Evolutionary conservation across 495 filamentous ascomycete species (phyloP), one percentile per base, ranked within the genome.

Genomic region (Extremus antarcticus): DNA sequence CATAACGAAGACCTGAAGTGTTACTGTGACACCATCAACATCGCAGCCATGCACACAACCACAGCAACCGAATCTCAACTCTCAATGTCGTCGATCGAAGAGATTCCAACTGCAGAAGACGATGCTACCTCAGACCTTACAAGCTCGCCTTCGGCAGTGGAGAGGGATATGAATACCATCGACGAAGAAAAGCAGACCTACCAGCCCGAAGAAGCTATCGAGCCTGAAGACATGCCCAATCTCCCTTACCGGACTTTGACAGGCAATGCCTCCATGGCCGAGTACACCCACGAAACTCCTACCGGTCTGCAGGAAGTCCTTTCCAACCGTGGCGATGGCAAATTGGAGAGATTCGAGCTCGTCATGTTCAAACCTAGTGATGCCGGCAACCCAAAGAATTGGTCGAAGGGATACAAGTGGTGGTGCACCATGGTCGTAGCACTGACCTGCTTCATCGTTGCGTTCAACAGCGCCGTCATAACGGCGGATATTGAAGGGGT

Each of bases 341-440:
- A 78, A 70, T 62, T 83, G 81, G 65, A 53, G 19, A 2, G 24
- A 2, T 58, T 53, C 32, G 43, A 58, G 20, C 55, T 59, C 20
- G 51, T 58, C 55, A 54, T 51, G 3, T 70, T 70, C 49, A 63
- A 57, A 2, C 43, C 55, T 38, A 47, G 56, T n/a, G 68, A 70
- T 53, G 55, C 54, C 22, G 61, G 35, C 15, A 57, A 68, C 25
- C 65, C 66, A 3, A 63, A 70, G 54, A 65, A 68, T 47, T 68
- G 63, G 63, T 53, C 32, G 16, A 47, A 79, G 74, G 57, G 59
- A 41, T 79, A 73, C 60, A 89, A 88, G 25, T 85, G 82, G 83
- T 85, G 77, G 59, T 78, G 75, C 58, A 85, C 82, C 20, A 82
- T 85, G 78, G 73, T 80, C 2, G 81, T 85, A 0, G 79, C 83